These are phyloP conservation scores for Bipolaris gigantea DNA, from an alignment of 2,329 filamentous ascomycete genomes.

Conservation along the genomic window DNA sequence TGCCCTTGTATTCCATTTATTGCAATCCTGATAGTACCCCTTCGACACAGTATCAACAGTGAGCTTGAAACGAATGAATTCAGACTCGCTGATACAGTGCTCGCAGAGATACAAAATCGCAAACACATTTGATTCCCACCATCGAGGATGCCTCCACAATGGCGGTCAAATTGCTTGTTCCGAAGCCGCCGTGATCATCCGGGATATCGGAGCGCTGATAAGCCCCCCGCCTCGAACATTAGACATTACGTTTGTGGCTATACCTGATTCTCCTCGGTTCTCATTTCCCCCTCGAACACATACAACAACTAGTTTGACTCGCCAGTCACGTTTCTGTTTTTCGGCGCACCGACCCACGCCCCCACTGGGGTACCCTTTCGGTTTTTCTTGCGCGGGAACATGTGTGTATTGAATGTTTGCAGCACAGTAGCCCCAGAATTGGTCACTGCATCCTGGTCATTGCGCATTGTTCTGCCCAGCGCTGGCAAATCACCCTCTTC, in stretches of 20 bases:
- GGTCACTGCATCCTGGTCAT: background rate
- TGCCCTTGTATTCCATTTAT: no score
- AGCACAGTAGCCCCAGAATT: conserved; percentile 7
- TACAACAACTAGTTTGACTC: background rate
- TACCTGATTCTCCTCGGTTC: background rate
- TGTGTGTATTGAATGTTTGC: conserved; percentile 33
- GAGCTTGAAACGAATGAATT: background rate
- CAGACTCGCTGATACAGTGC: background rate
- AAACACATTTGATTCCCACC: background rate
- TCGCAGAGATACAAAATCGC: background rate
- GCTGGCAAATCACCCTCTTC: conserved; percentile 17
- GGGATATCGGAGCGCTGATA: background rate
- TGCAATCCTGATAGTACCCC: no score
- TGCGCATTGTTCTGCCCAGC: conserved; percentile 1
- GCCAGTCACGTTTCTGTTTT: background rate
- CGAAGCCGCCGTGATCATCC: background rate
- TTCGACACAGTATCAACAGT: background rate
- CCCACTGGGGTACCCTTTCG: conserved; percentile 19
- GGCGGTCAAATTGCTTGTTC: background rate
- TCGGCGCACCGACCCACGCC: conserved; percentile 7
- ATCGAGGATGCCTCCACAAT: background rate
- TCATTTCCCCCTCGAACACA: background rate
- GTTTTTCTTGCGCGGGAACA: conserved; percentile 32
- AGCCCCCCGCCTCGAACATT: background rate
- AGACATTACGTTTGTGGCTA: background rate